Conservation (phyloP, 2,329 filamentous ascomycete genomes). For the Scedosporium dehoogii region DNA sequence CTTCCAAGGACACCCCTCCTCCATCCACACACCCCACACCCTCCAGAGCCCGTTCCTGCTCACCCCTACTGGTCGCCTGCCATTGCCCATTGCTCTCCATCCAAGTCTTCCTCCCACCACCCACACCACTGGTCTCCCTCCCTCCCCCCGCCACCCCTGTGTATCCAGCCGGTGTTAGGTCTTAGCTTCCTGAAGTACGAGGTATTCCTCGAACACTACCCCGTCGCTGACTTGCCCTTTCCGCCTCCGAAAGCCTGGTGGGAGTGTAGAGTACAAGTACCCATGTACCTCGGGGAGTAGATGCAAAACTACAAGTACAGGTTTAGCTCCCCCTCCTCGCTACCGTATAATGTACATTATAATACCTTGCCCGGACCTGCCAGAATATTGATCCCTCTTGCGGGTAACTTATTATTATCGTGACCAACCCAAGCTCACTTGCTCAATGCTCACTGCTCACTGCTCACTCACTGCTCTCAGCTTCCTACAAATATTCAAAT, state of each 20-base stretch:
- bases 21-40: constrained; percentile 1
- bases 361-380: neutral
- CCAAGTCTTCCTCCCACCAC: neutral
- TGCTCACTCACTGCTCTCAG: too few relatives aligned
- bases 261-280: too few relatives aligned
- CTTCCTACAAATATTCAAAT: neutral
- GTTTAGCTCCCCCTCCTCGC: neutral
- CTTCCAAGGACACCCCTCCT: neutral
- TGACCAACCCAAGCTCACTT: neutral
- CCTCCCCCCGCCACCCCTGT: neutral
- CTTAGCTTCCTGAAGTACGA: neutral
- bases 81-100: neutral
- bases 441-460: too few relatives aligned
- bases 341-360: neutral
- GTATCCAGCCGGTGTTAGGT: neutral
- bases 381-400: neutral
- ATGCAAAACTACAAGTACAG: neutral
- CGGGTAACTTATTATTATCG: neutral
- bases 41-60: neutral
- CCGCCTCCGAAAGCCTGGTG: too few relatives aligned
- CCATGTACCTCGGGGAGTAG: too few relatives aligned
- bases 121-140: constrained; percentile 1
- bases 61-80: neutral
- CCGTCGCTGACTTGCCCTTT: too few relatives aligned
- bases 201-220: too few relatives aligned